Evolutionary conservation across 306 rosid genomes (phyloP).

Genomic region (Morella rubra): DNA sequence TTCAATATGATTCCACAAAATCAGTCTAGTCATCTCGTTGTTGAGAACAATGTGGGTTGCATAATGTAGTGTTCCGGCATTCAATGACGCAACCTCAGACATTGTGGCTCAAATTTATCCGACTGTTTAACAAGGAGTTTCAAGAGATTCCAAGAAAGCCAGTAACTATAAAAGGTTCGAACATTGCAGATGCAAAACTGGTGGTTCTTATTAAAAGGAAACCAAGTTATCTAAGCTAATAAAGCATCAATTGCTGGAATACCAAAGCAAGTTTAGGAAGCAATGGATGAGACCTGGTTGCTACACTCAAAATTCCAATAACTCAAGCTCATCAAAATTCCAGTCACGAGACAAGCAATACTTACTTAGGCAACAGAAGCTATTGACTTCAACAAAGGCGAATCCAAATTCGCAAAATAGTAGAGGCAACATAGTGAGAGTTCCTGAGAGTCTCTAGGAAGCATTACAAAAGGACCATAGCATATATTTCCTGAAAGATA

Average conservation of each 20-base stretch:
- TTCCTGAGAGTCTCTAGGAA: conserved; percentile 76
- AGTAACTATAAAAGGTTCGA: neutral
- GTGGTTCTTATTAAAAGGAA: neutral
- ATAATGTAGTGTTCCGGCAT: too few species aligned
- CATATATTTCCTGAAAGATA: conserved; percentile 51
- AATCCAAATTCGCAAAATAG: conserved; percentile 67
- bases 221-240: neutral
- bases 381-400: conserved; percentile 56
- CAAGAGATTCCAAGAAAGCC: conserved; percentile 1
- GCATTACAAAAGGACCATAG: conserved; percentile 74
- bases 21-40: too few species aligned
- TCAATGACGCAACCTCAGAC: neutral
- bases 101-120: neutral
- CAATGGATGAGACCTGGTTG: neutral
- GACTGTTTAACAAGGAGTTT: neutral
- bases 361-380: conserved; percentile 82
- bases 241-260: neutral
- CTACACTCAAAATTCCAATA: neutral
- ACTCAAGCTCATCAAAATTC: conserved; percentile 16
- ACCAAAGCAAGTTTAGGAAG: conserved; percentile 9
- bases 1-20: too few species aligned
- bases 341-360: conserved; percentile 14
- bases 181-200: neutral
- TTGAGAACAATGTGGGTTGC: too few species aligned
- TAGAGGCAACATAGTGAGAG: conserved; percentile 65